Conservation (phyloP, 169 alveolate genomes). For the Plasmodium blacklocki region DNA sequence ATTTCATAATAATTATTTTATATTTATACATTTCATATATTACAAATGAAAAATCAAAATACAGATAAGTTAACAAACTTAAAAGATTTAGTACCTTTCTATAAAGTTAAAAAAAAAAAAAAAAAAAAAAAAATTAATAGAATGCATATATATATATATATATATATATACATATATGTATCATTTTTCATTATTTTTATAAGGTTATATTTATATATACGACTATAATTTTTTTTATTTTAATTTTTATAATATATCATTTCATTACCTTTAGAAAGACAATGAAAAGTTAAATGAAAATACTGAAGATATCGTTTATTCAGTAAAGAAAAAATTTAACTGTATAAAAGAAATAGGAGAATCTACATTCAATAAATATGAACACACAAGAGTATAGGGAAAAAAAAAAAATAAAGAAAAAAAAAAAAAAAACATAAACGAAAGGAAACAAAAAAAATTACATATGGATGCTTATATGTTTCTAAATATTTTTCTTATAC, state of each 20-base stretch:
- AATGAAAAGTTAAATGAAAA: slow-evolving; percentile 71
- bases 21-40: background rate
- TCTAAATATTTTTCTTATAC: background rate
- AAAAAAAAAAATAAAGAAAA: background rate
- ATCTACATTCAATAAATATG: slow-evolving; percentile 37
- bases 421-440: background rate
- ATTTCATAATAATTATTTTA: no score
- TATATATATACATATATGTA: no score
- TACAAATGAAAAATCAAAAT: slow-evolving; percentile 61
- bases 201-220: background rate
- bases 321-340: slow-evolving; percentile 65
- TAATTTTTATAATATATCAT: background rate
- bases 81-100: slow-evolving; percentile 66
- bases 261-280: slow-evolving; percentile 40
- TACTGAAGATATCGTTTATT: slow-evolving; percentile 62
- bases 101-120: slow-evolving; percentile 13
- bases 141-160: no score
- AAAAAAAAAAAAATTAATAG: background rate
- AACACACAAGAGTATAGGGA: slow-evolving; percentile 46
- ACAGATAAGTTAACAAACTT: slow-evolving; percentile 42
- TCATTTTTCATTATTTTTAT: no score
- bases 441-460: background rate
- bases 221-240: background rate
- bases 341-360: slow-evolving; percentile 59
- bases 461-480: background rate